phyloP scores from a whole-genome alignment of 257 asterid genomes.

The Vinca minor region DNA sequence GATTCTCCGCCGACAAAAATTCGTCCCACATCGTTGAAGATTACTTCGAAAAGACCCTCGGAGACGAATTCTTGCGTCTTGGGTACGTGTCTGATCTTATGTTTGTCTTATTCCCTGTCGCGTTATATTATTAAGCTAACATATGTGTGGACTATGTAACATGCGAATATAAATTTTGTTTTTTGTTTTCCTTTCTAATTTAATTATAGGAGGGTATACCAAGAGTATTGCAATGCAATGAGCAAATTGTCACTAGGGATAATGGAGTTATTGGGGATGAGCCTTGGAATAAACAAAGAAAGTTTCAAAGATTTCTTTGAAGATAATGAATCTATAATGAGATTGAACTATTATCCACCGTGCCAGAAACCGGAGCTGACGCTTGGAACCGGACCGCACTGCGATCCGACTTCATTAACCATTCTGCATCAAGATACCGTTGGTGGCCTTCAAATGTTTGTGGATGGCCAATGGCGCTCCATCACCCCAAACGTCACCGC shows the following conservation, averaged over 20 bases:
- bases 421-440: constrained; percentile 84
- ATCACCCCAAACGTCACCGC: constrained; percentile 49
- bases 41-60: constrained; percentile 43
- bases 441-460: constrained; percentile 78
- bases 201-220: constrained; percentile 55
- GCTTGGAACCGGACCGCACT: constrained; percentile 89
- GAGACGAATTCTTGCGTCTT: constrained; percentile 38
- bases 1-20: constrained; percentile 29
- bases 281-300: constrained; percentile 45
- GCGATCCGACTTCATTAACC: constrained; percentile 88
- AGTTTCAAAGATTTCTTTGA: constrained; percentile 47
- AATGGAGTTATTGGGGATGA: constrained; percentile 77
- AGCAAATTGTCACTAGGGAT: constrained; percentile 63
- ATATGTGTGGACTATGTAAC: too few relatives aligned
- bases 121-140: too few relatives aligned
- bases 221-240: constrained; percentile 70
- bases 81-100: too few relatives aligned
- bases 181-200: too few relatives aligned
- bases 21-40: constrained; percentile 46
- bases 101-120: background rate
- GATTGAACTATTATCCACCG: constrained; percentile 76
- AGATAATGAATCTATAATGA: constrained; percentile 81
- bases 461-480: constrained; percentile 65
- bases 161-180: too few relatives aligned
- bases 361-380: constrained; percentile 78